Evolutionary conservation across 2,329 filamentous ascomycete species (phyloP).

Genomic region (Ophiostoma perfectum): DNA sequence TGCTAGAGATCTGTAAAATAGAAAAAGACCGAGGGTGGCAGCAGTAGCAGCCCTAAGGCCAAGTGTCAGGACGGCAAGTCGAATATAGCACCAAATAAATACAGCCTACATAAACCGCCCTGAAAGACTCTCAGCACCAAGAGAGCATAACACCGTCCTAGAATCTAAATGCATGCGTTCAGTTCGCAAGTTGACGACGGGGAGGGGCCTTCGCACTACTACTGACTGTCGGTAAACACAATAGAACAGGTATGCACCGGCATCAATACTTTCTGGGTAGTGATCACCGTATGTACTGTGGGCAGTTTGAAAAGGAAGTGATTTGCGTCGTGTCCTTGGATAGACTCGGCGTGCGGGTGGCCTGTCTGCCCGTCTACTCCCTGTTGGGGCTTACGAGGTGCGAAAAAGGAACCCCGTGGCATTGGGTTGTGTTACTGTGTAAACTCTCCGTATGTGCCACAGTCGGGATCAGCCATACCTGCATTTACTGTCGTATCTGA

Average conservation of each 20-base stretch:
- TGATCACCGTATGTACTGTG: not conserved
- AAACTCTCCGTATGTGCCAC: too few relatives aligned
- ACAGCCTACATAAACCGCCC: too few relatives aligned
- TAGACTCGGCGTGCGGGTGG: not conserved
- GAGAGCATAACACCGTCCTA: not conserved
- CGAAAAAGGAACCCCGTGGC: too few relatives aligned
- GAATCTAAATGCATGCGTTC: too few relatives aligned
- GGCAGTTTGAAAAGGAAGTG: not conserved
- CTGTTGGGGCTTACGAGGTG: not conserved
- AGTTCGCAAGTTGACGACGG: not conserved
- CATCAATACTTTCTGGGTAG: too few relatives aligned
- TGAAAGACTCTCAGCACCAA: too few relatives aligned
- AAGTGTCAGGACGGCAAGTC: not conserved
- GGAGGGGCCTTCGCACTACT: not conserved
- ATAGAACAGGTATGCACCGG: not conserved
- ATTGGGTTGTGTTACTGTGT: too few relatives aligned
- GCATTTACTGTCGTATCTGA: not conserved
- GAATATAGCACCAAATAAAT: not conserved
- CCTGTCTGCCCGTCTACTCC: conserved; percentile 1
- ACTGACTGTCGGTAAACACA: not conserved
- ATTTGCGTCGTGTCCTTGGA: not conserved
- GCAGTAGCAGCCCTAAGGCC: not conserved
- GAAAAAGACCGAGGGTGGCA: not conserved
- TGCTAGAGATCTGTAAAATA: conserved; percentile 3
- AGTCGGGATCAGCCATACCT: not conserved